These are phyloP conservation scores for Blastobotrys peoriensis DNA, from an alignment of 805 yeast genomes.

Conservation along the genomic window DNA sequence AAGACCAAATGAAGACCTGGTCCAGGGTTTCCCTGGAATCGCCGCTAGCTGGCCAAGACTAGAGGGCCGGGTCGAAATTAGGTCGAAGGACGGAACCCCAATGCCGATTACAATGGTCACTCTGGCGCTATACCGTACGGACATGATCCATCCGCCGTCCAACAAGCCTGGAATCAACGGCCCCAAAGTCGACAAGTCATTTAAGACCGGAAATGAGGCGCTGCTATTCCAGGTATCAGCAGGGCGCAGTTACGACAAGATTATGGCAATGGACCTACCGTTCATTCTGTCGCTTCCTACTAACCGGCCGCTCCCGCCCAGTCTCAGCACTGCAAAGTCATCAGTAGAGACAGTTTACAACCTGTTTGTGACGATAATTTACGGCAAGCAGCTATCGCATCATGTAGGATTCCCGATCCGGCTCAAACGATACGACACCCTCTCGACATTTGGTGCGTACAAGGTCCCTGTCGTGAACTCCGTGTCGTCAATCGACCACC, in stretches of 20 bases:
- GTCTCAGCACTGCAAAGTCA: constrained; percentile 28
- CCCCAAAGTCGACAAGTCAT: constrained; percentile 32
- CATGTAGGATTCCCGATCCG: constrained; percentile 31
- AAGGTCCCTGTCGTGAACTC: constrained; percentile 25
- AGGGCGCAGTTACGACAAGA: constrained; percentile 18
- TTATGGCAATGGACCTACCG: constrained; percentile 34
- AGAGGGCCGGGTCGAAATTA: constrained; percentile 34
- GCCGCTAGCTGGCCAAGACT: constrained; percentile 38
- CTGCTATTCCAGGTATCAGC: constrained; percentile 22
- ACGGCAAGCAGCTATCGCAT: constrained; percentile 18
- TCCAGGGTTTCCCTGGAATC: constrained; percentile 39
- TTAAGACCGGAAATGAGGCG: constrained; percentile 29
- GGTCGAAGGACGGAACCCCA: constrained; percentile 25
- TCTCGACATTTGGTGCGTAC: constrained; percentile 34
- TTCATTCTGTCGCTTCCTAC: constrained; percentile 32
- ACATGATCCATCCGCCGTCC: constrained; percentile 30
- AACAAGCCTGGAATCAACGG: constrained; percentile 27
- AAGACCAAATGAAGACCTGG: constrained; percentile 35
- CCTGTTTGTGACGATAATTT: constrained; percentile 28
- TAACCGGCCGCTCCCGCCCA: constrained; percentile 30
- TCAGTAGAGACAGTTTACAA: constrained; percentile 30
- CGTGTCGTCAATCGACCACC: constrained; percentile 30
- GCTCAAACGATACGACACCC: constrained; percentile 33
- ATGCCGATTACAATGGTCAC: constrained; percentile 25
- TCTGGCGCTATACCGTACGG: constrained; percentile 35